These are phyloP conservation scores for Curvularia hawaiiensis DNA, from an alignment of 2,329 filamentous ascomycete species.

Conservation along the genomic window DNA sequence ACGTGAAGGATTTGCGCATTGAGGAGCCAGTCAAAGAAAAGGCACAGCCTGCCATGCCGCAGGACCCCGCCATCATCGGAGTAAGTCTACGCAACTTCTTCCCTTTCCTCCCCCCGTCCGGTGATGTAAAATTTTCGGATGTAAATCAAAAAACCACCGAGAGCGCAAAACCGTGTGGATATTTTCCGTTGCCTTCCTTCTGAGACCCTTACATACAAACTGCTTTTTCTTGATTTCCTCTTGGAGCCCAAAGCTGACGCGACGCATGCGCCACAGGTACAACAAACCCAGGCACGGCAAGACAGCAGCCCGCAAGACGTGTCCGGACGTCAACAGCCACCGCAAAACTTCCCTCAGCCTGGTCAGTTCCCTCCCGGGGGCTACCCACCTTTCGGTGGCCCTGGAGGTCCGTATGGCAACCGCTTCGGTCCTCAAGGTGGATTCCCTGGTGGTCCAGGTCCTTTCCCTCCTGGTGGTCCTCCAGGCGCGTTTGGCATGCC, in stretches of 20 bases:
- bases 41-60: slow-evolving; percentile 78
- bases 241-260: slow-evolving; percentile 29
- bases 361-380: slow-evolving; percentile 50
- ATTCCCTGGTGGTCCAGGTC: slow-evolving; percentile 50
- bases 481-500: slow-evolving; percentile 69
- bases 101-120: slow-evolving; percentile 39
- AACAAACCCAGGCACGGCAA: slow-evolving; percentile 35
- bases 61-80: slow-evolving; percentile 95
- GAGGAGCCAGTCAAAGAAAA: slow-evolving; percentile 77
- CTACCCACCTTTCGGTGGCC: slow-evolving; percentile 46
- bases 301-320: slow-evolving; percentile 30
- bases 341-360: slow-evolving; percentile 46
- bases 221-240: slow-evolving; percentile 18
- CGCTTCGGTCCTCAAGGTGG: slow-evolving; percentile 55
- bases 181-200: slow-evolving; percentile 99
- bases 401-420: slow-evolving; percentile 43
- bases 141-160: slow-evolving; percentile 86
- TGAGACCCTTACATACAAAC: slow-evolving; percentile 61
- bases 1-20: slow-evolving; percentile 97
- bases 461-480: slow-evolving; percentile 53
- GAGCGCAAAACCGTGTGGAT: slow-evolving; percentile 96
- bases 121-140: slow-evolving; percentile 98
- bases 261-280: slow-evolving; percentile 36
- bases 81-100: slow-evolving; percentile 67
- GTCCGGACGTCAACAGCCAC: slow-evolving; percentile 44